Conservation (phyloP, 2,329 filamentous ascomycete species). For the Cordyceps tenuipes region DNA sequence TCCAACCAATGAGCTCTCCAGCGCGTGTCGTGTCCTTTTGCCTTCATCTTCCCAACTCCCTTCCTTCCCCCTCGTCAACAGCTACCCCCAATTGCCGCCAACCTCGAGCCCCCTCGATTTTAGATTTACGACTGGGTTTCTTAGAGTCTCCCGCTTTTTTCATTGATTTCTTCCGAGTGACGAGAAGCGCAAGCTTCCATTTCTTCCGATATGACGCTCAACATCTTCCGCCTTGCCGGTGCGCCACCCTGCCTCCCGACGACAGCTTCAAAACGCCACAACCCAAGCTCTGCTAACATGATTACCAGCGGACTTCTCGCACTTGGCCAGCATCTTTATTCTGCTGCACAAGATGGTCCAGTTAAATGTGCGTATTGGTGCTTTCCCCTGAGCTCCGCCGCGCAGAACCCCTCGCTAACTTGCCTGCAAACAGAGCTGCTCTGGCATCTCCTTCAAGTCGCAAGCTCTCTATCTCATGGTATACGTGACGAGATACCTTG, state of each 20-base stretch:
- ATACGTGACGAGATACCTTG: slow-evolving; percentile 87
- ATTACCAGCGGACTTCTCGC: slow-evolving; percentile 77
- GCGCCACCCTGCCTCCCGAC: slow-evolving; percentile 17
- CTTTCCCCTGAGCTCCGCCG: neutral
- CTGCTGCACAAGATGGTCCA: slow-evolving; percentile 94
- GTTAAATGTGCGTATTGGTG: slow-evolving; percentile 59
- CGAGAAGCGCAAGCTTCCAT: slow-evolving; percentile 5
- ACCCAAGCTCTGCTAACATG: slow-evolving; percentile 16
- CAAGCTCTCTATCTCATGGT: slow-evolving; percentile 92
- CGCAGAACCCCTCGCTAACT: slow-evolving; percentile 16
- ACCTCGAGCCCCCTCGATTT: neutral
- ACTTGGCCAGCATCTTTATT: slow-evolving; percentile 88
- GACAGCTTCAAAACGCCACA: slow-evolving; percentile 2
- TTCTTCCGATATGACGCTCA: slow-evolving; percentile 37
- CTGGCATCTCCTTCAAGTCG: slow-evolving; percentile 97
- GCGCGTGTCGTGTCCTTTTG: slow-evolving; percentile 21
- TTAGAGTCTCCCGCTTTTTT: neutral
- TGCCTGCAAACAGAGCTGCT: slow-evolving; percentile 80
- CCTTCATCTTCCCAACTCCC: slow-evolving; percentile 4
- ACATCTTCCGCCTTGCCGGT: slow-evolving; percentile 52
- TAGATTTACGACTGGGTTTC: neutral
- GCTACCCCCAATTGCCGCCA: neutral
- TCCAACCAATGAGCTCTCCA: slow-evolving; percentile 17
- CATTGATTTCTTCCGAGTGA: neutral
- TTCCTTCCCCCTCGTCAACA: neutral